These are phyloP conservation scores for Kuraishia piskuri DNA, from an alignment of 805 yeast species.

Conservation along the genomic window DNA sequence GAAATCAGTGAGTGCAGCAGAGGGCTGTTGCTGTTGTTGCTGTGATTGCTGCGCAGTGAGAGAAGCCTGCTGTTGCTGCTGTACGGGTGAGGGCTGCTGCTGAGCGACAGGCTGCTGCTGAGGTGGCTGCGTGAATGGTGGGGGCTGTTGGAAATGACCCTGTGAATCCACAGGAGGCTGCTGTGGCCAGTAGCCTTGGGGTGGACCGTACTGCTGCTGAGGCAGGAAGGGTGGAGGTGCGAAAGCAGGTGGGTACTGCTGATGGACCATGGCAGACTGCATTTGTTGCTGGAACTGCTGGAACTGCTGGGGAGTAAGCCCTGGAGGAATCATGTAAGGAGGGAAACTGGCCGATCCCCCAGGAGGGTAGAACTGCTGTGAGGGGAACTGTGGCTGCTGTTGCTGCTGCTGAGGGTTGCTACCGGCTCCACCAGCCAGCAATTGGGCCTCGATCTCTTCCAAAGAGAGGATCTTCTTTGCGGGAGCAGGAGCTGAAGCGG, in stretches of 20 bases:
- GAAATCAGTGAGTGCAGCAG: constrained; percentile 32
- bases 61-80: neutral
- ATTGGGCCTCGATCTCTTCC: constrained; percentile 80
- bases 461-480: constrained; percentile 49
- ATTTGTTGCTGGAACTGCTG: constrained; percentile 4
- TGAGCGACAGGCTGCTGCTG: constrained; percentile 10
- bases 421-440: constrained; percentile 35
- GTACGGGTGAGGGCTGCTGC: constrained; percentile 4
- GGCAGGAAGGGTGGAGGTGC: constrained; percentile 1
- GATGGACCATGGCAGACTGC: neutral
- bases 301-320: constrained; percentile 5
- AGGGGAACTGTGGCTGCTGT: constrained; percentile 14
- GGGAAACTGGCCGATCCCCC: constrained; percentile 8
- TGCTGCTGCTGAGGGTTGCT: constrained; percentile 17
- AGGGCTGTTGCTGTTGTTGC: neutral
- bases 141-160: constrained; percentile 5
- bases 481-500: constrained; percentile 10
- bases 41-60: constrained; percentile 8
- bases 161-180: constrained; percentile 10
- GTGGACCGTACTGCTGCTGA: neutral
- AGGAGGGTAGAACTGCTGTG: constrained; percentile 13
- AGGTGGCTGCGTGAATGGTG: too few relatives aligned
- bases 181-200: neutral
- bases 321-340: constrained; percentile 9
- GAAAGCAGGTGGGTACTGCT: constrained; percentile 2